A percentile compares a stretch with the other conserved stretches of the same genome.
Conservation (phyloP, 2,329 filamentous ascomycete genomes). For the Cadophora malorum region DNA sequence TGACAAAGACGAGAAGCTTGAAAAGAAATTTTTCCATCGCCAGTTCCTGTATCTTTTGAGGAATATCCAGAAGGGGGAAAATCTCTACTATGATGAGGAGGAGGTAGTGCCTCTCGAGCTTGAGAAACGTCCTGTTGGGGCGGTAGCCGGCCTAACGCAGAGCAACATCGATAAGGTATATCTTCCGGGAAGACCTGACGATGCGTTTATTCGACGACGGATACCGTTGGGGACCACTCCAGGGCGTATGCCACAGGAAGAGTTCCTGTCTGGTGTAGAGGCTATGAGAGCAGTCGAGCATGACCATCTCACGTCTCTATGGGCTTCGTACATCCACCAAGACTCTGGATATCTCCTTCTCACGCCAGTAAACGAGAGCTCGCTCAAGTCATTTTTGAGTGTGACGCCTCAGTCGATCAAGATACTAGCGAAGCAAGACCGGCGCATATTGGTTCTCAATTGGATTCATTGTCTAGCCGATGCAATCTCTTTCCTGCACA, state of each 20-base stretch:
- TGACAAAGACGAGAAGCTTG: slow-evolving; percentile 65
- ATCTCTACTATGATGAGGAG: slow-evolving; percentile 68
- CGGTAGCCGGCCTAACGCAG: slow-evolving; percentile 48
- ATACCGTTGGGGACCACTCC: slow-evolving; percentile 57
- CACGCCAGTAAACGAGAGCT: slow-evolving; percentile 70
- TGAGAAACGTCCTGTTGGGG: slow-evolving; percentile 59
- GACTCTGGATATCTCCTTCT: slow-evolving; percentile 70
- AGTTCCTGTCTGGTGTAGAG: slow-evolving; percentile 67
- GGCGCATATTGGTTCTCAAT: slow-evolving; percentile 67
- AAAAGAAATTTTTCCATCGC: slow-evolving; percentile 71
- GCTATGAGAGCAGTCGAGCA: slow-evolving; percentile 65
- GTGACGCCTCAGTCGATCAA: slow-evolving; percentile 68
- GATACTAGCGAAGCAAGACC: slow-evolving; percentile 63
- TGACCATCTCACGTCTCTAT: slow-evolving; percentile 73
- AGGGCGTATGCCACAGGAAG: slow-evolving; percentile 55
- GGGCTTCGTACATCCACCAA: slow-evolving; percentile 72
- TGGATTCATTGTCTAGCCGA: slow-evolving; percentile 78
- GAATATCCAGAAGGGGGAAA: slow-evolving; percentile 64
- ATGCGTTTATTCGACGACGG: slow-evolving; percentile 62
- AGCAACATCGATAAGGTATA: slow-evolving; percentile 63
- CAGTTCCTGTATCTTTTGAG: slow-evolving; percentile 76
- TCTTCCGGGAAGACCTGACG: slow-evolving; percentile 65
- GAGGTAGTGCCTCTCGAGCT: slow-evolving; percentile 75
- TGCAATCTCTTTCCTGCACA: slow-evolving; percentile 71
- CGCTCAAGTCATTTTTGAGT: slow-evolving; percentile 70